Base-by-base conservation (phyloP, 495 filamentous ascomycete genomes). In the Annulohypoxylon nitens region DNA sequence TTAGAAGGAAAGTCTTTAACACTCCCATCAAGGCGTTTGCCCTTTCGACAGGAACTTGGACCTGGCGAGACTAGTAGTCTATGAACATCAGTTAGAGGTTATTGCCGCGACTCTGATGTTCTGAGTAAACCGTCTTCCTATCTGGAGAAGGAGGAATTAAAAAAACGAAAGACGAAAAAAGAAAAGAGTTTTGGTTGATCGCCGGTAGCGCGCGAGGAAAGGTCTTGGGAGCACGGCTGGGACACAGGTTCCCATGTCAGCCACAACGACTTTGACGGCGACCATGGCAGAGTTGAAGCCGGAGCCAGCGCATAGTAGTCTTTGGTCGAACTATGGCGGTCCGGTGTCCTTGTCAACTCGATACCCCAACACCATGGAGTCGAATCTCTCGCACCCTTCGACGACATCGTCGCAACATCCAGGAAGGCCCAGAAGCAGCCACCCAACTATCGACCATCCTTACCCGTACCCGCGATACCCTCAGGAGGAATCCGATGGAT, bases 211-310 rank as follows among this genome's bases (percentile, higher is more conserved):
- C 73, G 66, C 64, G 55, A 69, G 65, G 61, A 70, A 11, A 73
- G 69, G 69, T 65, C 57, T 68, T 69, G 73, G 61, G 57, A 72
- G 64, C 64, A 61, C 47, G 66, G 55, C 71, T 70, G 76, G 80
- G 76, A 79, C 81, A 79, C 68, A 83, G 79, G 80, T 66, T 81
- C 80, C 79, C 83, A 86, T 86, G 83, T 84, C 84, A 80, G 80
- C 84, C 78, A 85, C 84, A 80, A 81, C 83, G 69, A 85, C 83
- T 69, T 85, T 86, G 75, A 81, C 83, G 83, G 82, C 82, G 77
- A 83, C 81, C 79, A 86, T 86, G 84, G 82, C 84, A 85, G 84
- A 86, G 80, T 77, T 86, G 82, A 86, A 84, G 82, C 79, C 77
- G 74, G 84, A 86, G 78, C 78, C 83, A 73, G 79, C 81, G 74